Conservation (phyloP, 2,329 filamentous ascomycete genomes). For the Sclerotinia borealis region DNA sequence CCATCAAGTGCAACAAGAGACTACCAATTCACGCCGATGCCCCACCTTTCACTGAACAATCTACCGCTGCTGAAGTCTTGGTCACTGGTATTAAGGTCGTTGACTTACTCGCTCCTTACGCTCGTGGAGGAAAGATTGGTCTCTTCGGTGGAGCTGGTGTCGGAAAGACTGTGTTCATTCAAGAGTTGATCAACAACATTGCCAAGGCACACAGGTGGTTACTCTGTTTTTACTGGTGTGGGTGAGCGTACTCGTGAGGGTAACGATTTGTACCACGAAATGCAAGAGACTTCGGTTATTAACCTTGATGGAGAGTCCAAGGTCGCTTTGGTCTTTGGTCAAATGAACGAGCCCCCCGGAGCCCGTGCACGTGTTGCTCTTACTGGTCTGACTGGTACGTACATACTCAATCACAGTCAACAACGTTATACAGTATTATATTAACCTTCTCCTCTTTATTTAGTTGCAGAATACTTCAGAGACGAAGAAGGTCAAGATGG, state of each 20-base stretch:
- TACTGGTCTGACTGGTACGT: slow-evolving; percentile 56
- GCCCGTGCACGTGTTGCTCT: slow-evolving; percentile 99
- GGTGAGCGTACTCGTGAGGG: slow-evolving; percentile 99
- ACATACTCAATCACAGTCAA: too few relatives aligned
- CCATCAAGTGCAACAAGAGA: slow-evolving; percentile 87
- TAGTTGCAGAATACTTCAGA: slow-evolving; percentile 80
- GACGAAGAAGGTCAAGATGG: slow-evolving; percentile 77
- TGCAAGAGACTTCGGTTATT: slow-evolving; percentile 99
- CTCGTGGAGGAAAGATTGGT: slow-evolving; percentile 99
- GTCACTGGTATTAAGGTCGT: slow-evolving; percentile 99
- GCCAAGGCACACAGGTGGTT: slow-evolving; percentile 99
- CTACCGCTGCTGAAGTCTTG: slow-evolving; percentile 91
- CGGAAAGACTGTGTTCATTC: slow-evolving; percentile 99
- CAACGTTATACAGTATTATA: too few relatives aligned
- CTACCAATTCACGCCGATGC: slow-evolving; percentile 91
- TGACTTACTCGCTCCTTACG: slow-evolving; percentile 96
- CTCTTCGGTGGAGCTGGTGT: slow-evolving; percentile 99
- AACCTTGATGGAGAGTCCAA: slow-evolving; percentile 99
- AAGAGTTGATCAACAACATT: slow-evolving; percentile 99
- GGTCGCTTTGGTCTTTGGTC: slow-evolving; percentile 98
- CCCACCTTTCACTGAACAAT: slow-evolving; percentile 89
- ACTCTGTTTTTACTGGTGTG: slow-evolving; percentile 99
- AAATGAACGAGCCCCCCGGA: slow-evolving; percentile 99
- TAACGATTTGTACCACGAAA: slow-evolving; percentile 99
- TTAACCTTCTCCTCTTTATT: too few relatives aligned